Evolutionary conservation across 2,329 filamentous ascomycete species (phyloP).

Genomic region (Claviceps arundinis): DNA sequence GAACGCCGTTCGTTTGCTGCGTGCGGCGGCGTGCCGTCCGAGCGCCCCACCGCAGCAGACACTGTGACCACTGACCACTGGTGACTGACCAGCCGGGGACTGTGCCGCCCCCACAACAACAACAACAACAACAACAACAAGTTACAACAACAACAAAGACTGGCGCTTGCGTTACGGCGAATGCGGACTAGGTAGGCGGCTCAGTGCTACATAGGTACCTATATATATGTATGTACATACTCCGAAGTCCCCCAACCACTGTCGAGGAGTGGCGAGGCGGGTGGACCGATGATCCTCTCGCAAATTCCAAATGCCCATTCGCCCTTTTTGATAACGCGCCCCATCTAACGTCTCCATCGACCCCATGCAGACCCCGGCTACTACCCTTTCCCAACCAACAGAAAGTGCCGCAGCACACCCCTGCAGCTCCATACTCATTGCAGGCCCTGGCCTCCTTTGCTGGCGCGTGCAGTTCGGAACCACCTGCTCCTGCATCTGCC

Average conservation of each 20-base stretch:
- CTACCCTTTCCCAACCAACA: conserved; percentile 17
- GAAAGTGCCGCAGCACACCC: conserved; percentile 11
- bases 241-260: conserved; percentile 17
- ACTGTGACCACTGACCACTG: background rate
- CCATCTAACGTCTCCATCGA: background rate
- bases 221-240: too few species aligned
- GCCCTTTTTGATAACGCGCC: conserved; percentile 11
- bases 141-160: conserved; percentile 18
- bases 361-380: background rate
- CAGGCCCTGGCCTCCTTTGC: too few species aligned
- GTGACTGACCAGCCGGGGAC: conserved; percentile 4
- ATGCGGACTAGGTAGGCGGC: conserved; percentile 10
- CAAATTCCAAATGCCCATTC: conserved; percentile 15
- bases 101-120: conserved; percentile 14
- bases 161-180: conserved; percentile 5
- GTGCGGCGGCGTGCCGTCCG: background rate
- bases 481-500: conserved; percentile 3
- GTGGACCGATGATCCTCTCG: background rate
- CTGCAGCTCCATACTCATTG: background rate
- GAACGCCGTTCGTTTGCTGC: background rate
- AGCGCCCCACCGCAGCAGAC: background rate
- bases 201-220: conserved; percentile 2
- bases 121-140: too few species aligned
- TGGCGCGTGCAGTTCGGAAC: too few species aligned
- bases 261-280: conserved; percentile 17